phyloP scores from a whole-genome alignment of 306 rosid species.

The Phaseolus lunatus region DNA sequence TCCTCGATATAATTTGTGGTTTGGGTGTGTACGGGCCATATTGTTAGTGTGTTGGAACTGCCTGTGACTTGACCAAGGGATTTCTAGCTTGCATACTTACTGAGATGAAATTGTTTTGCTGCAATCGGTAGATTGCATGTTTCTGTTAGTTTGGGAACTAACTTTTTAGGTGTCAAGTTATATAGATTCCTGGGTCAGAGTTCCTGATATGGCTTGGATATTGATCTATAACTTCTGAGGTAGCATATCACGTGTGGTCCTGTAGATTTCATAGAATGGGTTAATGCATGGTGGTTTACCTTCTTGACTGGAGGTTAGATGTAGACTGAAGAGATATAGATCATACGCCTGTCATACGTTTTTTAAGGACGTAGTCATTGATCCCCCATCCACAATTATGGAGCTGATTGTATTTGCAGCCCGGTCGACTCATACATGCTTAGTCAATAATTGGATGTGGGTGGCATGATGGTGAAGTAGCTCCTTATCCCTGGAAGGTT shows the following conservation, averaged over 20 bases:
- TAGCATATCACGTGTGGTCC: slow-evolving; percentile 43
- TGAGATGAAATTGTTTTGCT: slow-evolving; percentile 51
- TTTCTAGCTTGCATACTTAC: slow-evolving; percentile 51
- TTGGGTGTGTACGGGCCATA: slow-evolving; percentile 73
- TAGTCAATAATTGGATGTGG: slow-evolving; percentile 69
- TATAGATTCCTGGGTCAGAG: slow-evolving; percentile 52
- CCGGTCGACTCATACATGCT: slow-evolving; percentile 96
- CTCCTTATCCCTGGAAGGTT: slow-evolving; percentile 98
- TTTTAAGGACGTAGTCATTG: slow-evolving; percentile 54
- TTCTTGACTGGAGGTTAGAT: slow-evolving; percentile 51
- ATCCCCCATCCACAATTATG: slow-evolving; percentile 94
- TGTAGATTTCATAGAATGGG: slow-evolving; percentile 42
- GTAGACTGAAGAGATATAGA: slow-evolving; percentile 50
- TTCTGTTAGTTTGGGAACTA: slow-evolving; percentile 42
- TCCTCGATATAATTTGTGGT: slow-evolving; percentile 86
- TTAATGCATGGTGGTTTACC: slow-evolving; percentile 34
- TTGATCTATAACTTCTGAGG: slow-evolving; percentile 41
- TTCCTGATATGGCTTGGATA: slow-evolving; percentile 48
- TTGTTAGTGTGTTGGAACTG: slow-evolving; percentile 52
- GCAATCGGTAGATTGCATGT: slow-evolving; percentile 39
- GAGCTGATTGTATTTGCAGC: slow-evolving; percentile 92
- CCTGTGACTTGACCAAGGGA: slow-evolving; percentile 53
- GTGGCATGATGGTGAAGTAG: slow-evolving; percentile 84
- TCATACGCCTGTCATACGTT: slow-evolving; percentile 45
- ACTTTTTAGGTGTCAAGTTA: slow-evolving; percentile 56